A percentile compares a stretch with the other conserved stretches of the same genome.
phyloP scores from a whole-genome alignment of 225 moss, liverwort and hornwort species.

The Sphagnum tenellum region DNA sequence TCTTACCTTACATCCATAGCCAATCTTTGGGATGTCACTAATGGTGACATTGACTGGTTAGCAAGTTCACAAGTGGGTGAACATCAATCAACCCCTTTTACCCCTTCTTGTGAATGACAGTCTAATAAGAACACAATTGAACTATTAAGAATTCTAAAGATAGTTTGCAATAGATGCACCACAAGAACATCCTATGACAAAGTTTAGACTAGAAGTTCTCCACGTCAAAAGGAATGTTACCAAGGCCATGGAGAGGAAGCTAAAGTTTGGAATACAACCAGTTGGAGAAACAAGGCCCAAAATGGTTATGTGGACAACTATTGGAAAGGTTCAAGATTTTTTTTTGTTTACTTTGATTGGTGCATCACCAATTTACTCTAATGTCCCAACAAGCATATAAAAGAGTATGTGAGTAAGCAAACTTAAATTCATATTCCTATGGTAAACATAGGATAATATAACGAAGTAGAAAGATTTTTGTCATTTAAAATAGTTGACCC shows the following conservation, averaged over 20 bases:
- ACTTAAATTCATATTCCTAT: no score
- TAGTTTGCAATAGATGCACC: neutral
- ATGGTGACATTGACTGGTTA: conserved; percentile 99
- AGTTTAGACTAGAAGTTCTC: conserved; percentile 3
- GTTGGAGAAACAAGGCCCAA: conserved; percentile 8
- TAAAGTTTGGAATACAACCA: conserved; percentile 9
- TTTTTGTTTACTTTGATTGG: conserved; percentile 84
- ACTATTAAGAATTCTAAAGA: no score
- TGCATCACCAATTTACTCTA: conserved; percentile 89
- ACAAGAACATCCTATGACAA: neutral
- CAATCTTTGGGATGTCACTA: conserved; percentile 98
- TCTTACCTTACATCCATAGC: conserved; percentile 87
- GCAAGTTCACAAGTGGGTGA: conserved; percentile 78
- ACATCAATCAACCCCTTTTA: conserved; percentile 20
- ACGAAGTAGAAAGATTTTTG: no score
- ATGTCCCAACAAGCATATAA: conserved; percentile 61
- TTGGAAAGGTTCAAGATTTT: conserved; percentile 67
- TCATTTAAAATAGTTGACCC: no score
- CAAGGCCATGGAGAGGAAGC: conserved; percentile 2
- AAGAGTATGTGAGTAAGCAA: no score
- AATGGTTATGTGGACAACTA: conserved; percentile 48
- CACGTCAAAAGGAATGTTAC: conserved; percentile 5
- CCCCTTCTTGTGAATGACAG: conserved; percentile 12
- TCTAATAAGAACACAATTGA: neutral
- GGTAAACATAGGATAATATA: no score